phyloP scores from a whole-genome alignment of 225 moss, liverwort and hornwort species.

The Straminergon stramineum region DNA sequence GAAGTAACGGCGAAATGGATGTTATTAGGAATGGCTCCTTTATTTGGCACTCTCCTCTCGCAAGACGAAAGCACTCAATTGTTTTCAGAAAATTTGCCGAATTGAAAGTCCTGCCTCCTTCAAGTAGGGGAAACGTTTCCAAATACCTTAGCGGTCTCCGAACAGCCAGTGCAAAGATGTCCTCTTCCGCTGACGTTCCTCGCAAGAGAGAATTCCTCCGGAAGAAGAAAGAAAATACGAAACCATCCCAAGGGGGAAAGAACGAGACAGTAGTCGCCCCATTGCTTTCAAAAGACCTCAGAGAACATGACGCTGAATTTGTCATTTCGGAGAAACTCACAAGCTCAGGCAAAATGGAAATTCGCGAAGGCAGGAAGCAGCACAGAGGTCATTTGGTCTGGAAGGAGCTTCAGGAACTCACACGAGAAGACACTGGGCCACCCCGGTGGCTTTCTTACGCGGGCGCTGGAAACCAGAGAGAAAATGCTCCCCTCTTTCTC shows the following conservation, averaged over 20 bases:
- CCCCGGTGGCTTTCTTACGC: constrained; percentile 58
- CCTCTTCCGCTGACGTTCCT: constrained; percentile 5
- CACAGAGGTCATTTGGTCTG: constrained; percentile 17
- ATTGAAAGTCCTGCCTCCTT: neutral
- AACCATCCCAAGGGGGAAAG: neutral
- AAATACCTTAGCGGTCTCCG: neutral
- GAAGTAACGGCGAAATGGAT: constrained; percentile 6
- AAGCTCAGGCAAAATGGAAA: neutral
- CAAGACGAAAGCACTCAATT: neutral
- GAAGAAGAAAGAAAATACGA: neutral
- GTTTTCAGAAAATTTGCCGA: neutral
- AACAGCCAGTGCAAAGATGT: neutral
- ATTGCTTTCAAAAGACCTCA: neutral
- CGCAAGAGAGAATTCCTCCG: neutral
- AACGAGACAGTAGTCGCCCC: neutral
- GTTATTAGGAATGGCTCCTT: neutral
- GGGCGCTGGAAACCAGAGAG: constrained; percentile 14
- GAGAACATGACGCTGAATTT: neutral
- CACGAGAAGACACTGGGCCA: constrained; percentile 35
- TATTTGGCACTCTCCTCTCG: neutral
- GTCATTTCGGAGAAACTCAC: neutral
- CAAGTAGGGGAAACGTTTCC: neutral
- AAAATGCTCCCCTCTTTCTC: constrained; percentile 63
- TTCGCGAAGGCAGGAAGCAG: neutral
- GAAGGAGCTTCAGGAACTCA: constrained; percentile 46